Percentiles rank a stretch among this genome's conserved stretches.
Conservation (phyloP, 2,329 filamentous ascomycete species). For the Exophiala lecanii-corni region DNA sequence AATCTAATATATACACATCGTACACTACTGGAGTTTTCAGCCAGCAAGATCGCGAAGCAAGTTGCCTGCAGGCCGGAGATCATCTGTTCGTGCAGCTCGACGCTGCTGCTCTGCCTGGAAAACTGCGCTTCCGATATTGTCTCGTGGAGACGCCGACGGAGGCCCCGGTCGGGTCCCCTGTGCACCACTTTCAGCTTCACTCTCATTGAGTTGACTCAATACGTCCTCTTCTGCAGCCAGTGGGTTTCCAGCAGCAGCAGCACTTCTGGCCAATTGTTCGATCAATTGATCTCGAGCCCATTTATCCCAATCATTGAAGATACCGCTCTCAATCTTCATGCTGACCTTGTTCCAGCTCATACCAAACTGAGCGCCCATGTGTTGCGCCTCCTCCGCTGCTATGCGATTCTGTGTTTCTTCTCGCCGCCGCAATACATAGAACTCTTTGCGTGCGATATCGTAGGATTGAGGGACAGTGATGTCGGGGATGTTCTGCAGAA, state of each 20-base stretch:
- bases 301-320: conserved; percentile 77
- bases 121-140: neutral
- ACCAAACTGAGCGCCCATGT: conserved; percentile 85
- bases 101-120: neutral
- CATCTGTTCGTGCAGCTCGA: too few species aligned
- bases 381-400: conserved; percentile 78
- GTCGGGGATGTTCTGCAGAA: conserved; percentile 61
- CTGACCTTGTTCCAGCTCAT: conserved; percentile 69
- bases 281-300: conserved; percentile 63
- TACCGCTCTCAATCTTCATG: conserved; percentile 73
- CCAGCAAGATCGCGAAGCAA: too few species aligned
- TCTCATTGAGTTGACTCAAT: conserved; percentile 2
- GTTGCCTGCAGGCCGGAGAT: too few species aligned
- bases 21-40: too few species aligned
- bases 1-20: too few species aligned
- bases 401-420: conserved; percentile 80
- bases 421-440: conserved; percentile 76
- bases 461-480: conserved; percentile 69
- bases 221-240: conserved; percentile 16
- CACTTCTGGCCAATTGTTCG: conserved; percentile 43
- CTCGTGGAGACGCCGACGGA: neutral
- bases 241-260: conserved; percentile 37
- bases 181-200: too few species aligned
- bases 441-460: conserved; percentile 80
- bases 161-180: neutral